phyloP scores from a whole-genome alignment of 2,329 filamentous ascomycete genomes.

The Trichoderma afroharzianum region DNA sequence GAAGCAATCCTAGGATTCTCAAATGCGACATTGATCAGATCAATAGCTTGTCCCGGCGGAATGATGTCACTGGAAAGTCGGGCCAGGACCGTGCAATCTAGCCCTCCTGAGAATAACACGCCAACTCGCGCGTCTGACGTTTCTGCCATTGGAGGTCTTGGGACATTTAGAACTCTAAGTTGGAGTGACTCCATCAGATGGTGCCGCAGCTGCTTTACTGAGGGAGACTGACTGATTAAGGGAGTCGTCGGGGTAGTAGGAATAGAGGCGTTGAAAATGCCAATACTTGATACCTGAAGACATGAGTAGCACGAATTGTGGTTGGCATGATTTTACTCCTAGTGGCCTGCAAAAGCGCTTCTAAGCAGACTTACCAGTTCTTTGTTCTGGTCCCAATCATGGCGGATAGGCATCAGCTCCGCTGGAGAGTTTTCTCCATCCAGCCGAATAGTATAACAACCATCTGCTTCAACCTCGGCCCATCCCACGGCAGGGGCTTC shows the following conservation, averaged over 20 bases:
- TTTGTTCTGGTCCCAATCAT: conserved; percentile 33
- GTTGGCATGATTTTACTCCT: background rate
- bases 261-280: conserved; percentile 47
- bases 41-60: conserved; percentile 65
- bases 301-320: conserved; percentile 40
- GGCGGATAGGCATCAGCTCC: conserved; percentile 22
- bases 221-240: conserved; percentile 36
- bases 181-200: conserved; percentile 60
- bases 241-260: conserved; percentile 31
- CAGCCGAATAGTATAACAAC: conserved; percentile 68
- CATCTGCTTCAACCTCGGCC: conserved; percentile 80
- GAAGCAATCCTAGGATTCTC: conserved; percentile 79
- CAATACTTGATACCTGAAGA: conserved; percentile 51
- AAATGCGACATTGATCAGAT: conserved; percentile 93
- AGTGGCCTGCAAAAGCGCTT: background rate
- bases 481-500: conserved; percentile 54
- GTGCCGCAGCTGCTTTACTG: conserved; percentile 51
- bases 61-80: conserved; percentile 75
- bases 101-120: conserved; percentile 86
- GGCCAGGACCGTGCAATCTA: conserved; percentile 88
- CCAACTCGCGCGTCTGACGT: conserved; percentile 56
- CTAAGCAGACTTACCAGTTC: conserved; percentile 42
- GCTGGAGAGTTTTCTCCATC: conserved; percentile 16
- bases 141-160: conserved; percentile 46
- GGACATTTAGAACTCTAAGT: conserved; percentile 63